Evolutionary conservation across 495 filamentous ascomycete species (phyloP), one percentile per base, ranked within the genome.

Genomic region (Annulohypoxylon bovei): DNA sequence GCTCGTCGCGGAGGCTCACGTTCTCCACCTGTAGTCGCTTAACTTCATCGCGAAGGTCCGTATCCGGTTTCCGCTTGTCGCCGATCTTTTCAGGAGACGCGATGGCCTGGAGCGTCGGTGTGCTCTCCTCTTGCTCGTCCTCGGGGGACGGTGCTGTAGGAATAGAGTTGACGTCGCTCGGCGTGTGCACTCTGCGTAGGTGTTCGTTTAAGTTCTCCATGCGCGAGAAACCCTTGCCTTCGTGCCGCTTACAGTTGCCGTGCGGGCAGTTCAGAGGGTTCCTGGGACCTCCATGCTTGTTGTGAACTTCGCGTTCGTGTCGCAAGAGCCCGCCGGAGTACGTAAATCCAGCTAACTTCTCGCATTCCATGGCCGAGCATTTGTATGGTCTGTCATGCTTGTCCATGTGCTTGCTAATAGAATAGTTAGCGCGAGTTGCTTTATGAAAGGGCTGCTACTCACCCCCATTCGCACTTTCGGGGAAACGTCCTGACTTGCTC

Each of bases 301-400:
- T 89, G 79, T 98, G 94, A 0, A 97, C 93, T 79, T 98, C 94
- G 52, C 94, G 88, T 76, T 96, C 90, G 81, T 98, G 94, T 3
- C 94, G 87, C 7, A 94, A 79, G 1, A 98, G 87, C 8, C 94
- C 94, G 20, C 94, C 94, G 0, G 90, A 92, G 77, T 97, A 98
- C 12, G 94, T 97, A 81, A 98, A 97, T 18, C 94, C 94, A 67
- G 91, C 91, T 0, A 97, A 86, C 69, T 97, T 97, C 67, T 93
- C 92, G 77, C 94, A 98, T 18, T 88, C 88, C 14, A 84, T 83
- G 25, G 91, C 87, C 23, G 79, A 79, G 78, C 94, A 98, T 64
- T 92, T 91, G 80, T 97, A 97, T 0, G 94, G 94, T 16, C 94
- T 85, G 60, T 95, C 92, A 75, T 98, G 94, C 79, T 97, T 98